Evolutionary conservation across 2,329 filamentous ascomycete genomes (phyloP).

Genomic region (Dactylellina haptotyla): DNA sequence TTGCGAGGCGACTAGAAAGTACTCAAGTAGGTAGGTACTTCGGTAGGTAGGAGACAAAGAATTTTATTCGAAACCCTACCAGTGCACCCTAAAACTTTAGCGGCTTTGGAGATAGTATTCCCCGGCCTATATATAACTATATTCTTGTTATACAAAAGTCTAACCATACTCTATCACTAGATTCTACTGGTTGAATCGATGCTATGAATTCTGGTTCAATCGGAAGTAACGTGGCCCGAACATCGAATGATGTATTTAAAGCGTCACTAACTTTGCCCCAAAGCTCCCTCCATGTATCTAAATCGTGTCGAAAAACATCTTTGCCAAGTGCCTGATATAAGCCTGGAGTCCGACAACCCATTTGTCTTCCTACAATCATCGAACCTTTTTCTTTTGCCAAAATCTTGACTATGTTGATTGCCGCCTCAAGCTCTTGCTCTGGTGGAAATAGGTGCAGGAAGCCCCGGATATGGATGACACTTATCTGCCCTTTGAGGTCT

Average conservation of each 20-base stretch:
- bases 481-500: slow-evolving; percentile 57
- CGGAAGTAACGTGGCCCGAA: slow-evolving; percentile 23
- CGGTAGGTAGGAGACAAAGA: no score
- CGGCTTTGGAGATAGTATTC: no score
- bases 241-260: slow-evolving; percentile 30
- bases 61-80: no score
- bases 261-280: slow-evolving; percentile 59
- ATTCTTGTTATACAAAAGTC: slow-evolving; percentile 34
- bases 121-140: slow-evolving; percentile 5
- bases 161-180: slow-evolving; percentile 17
- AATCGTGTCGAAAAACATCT: slow-evolving; percentile 59
- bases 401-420: slow-evolving; percentile 58
- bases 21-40: no score
- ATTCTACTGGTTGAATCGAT: slow-evolving; percentile 2
- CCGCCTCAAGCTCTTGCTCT: slow-evolving; percentile 57
- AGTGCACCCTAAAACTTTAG: no score
- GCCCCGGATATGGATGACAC: slow-evolving; percentile 59
- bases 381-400: slow-evolving; percentile 58
- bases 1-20: no score
- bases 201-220: slow-evolving; percentile 14
- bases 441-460: slow-evolving; percentile 60
- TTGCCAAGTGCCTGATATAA: slow-evolving; percentile 46
- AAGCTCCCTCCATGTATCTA: slow-evolving; percentile 60
- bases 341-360: slow-evolving; percentile 52
- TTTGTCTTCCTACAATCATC: slow-evolving; percentile 60